Evolutionary conservation across 306 rosid genomes (phyloP).

Genomic region (Malus domestica): ASM211411v1 NC_041803.1:50139501-50140000

Average conservation of each 20-base stretch:
- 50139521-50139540: slow-evolving; percentile 31
- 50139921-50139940: slow-evolving; percentile 50
- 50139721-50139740: slow-evolving; percentile 47
- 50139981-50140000: slow-evolving; percentile 67
- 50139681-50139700: slow-evolving; percentile 31
- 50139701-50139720: slow-evolving; percentile 32
- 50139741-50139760: slow-evolving; percentile 30
- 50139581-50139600: slow-evolving; percentile 53
- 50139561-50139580: slow-evolving; percentile 71
- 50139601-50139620: slow-evolving; percentile 83
- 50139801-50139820: slow-evolving; percentile 89
- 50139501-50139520: slow-evolving; percentile 25
- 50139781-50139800: slow-evolving; percentile 92
- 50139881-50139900: slow-evolving; percentile 27
- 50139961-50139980: slow-evolving; percentile 75
- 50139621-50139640: slow-evolving; percentile 95
- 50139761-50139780: slow-evolving; percentile 67
- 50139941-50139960: slow-evolving; percentile 64
- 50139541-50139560: slow-evolving; percentile 43
- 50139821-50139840: slow-evolving; percentile 91
- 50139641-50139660: slow-evolving; percentile 79
- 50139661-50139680: slow-evolving; percentile 61
- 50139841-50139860: slow-evolving; percentile 48
- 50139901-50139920: slow-evolving; percentile 36
- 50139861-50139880: slow-evolving; percentile 33